Base-by-base conservation (phyloP, 2,329 filamentous ascomycete genomes). In the Aspergillus pseudoterreus region DNA sequence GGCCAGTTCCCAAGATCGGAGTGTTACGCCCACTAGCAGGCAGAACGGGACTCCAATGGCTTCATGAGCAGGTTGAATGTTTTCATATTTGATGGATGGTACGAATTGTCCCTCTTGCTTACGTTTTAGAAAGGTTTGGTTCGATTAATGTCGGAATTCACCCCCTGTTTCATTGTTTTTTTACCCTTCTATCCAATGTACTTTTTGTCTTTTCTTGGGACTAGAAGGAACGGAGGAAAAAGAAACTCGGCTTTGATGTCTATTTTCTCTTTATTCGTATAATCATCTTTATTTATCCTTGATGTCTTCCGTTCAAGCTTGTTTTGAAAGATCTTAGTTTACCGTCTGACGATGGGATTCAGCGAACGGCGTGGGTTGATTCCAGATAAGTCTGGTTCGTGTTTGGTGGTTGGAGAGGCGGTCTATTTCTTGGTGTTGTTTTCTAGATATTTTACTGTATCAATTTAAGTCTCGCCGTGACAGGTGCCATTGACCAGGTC, bases 1-100 rank as follows among this genome's bases (percentile, higher is more conserved):
- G 45, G 58, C 59, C 45, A 51, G 50, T 19, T 69, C 67, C 2
- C 67, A 70, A 51, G 69, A 70, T 50, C 62, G 66, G 36, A 71
- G 69, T 50, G 57, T 63, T 12, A 71, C 69, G 10, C 68, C 69
- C 15, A 63, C 59, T 27, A 65, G 57, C 53, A 68, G 62, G 45
- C 63, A 61, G 39, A 70, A 65, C 24, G 65, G 65, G 22, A 69
- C 65, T 1, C 63, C 65, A 10, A 58, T 64, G 11, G 57, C 57
- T 22, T 60, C 57, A 58, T 65, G 50, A 60, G 33, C 22, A 9
- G 36, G 50, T n/a, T 38, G 14, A 5, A 2, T 15, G 15, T 38
- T 38, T 8, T 38, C 14, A 38, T 15, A n/a, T n/a, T 38, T n/a
- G 35, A 38, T 38, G 15, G 35, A 17, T n/a, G 14, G 35, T 38